Conservation (phyloP, 1,139 yeast species). For the Geotrichum cucujoidarum region DNA sequence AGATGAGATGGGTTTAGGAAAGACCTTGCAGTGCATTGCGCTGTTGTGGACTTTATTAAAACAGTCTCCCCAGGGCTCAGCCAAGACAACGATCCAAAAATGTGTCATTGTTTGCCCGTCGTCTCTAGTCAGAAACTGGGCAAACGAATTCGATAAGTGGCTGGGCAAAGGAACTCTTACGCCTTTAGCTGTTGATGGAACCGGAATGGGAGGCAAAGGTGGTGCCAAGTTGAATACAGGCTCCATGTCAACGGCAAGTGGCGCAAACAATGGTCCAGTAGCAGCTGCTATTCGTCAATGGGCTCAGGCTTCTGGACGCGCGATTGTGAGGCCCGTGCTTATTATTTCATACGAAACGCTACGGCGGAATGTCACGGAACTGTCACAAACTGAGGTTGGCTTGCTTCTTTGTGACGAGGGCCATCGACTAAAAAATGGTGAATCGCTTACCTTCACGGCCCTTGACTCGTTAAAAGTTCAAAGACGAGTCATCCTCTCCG, state of each 20-base stretch:
- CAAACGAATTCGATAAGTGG: slow-evolving; percentile 94
- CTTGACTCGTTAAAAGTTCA: slow-evolving; percentile 76
- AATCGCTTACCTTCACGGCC: slow-evolving; percentile 86
- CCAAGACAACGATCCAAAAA: slow-evolving; percentile 70
- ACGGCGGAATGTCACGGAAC: slow-evolving; percentile 74
- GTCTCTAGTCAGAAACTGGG: slow-evolving; percentile 93
- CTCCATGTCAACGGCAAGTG: slow-evolving; percentile 30
- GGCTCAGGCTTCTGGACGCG: slow-evolving; percentile 86
- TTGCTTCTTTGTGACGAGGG: slow-evolving; percentile 93
- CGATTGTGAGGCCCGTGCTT: slow-evolving; percentile 86
- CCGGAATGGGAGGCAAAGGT: slow-evolving; percentile 65
- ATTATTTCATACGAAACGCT: slow-evolving; percentile 95
- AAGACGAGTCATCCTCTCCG: slow-evolving; percentile 87
- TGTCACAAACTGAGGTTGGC: slow-evolving; percentile 80
- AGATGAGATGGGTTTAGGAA: slow-evolving; percentile 98
- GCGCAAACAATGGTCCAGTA: slow-evolving; percentile 42
- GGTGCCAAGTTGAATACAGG: slow-evolving; percentile 18
- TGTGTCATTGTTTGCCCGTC: slow-evolving; percentile 96
- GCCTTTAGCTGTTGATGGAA: slow-evolving; percentile 91
- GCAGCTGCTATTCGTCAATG: slow-evolving; percentile 70
- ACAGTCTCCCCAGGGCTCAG: slow-evolving; percentile 81
- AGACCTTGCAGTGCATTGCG: slow-evolving; percentile 88
- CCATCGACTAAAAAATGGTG: slow-evolving; percentile 91
- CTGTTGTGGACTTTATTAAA: slow-evolving; percentile 88
- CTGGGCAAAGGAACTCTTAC: slow-evolving; percentile 85